Conservation (phyloP, 2,329 filamentous ascomycete genomes). For the Madurella fahalii region DNA sequence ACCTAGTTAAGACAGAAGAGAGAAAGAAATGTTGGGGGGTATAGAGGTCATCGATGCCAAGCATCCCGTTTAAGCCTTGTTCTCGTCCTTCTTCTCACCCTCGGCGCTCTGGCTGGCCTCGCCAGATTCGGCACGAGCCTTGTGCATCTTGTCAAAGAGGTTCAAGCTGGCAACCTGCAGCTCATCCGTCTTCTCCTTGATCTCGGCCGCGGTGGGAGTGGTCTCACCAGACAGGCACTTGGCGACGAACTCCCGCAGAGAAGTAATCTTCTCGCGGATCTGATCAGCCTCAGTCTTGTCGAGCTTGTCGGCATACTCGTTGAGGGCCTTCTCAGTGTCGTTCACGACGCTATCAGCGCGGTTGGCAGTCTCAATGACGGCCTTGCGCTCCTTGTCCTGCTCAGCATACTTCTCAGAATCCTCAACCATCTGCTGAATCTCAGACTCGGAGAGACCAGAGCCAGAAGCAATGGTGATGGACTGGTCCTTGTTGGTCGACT, state of each 20-base stretch:
- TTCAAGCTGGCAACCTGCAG: conserved; percentile 93
- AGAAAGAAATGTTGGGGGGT: conserved; percentile 27
- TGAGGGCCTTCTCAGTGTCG: conserved; percentile 97
- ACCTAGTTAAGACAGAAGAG: conserved; percentile 30
- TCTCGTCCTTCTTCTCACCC: conserved; percentile 23
- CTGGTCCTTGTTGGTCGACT: conserved; percentile 99
- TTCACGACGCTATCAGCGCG: conserved; percentile 92
- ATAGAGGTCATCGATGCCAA: conserved; percentile 20
- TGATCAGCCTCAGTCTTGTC: conserved; percentile 93
- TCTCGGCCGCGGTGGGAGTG: conserved; percentile 77
- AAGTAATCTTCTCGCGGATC: conserved; percentile 88
- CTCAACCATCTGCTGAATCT: conserved; percentile 97
- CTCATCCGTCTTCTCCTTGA: conserved; percentile 98
- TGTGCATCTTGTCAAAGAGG: conserved; percentile 99
- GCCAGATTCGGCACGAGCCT: conserved; percentile 70
- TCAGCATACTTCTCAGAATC: conserved; percentile 97
- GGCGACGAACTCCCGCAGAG: conserved; percentile 83
- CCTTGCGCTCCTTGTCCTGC: conserved; percentile 94
- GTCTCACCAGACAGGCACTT: conserved; percentile 94
- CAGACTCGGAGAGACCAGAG: conserved; percentile 88
- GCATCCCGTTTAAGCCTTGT: conserved; percentile 41
- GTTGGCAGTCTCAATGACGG: conserved; percentile 93
- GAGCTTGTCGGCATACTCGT: conserved; percentile 91
- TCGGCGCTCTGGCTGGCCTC: conserved; percentile 36
- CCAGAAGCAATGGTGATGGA: conserved; percentile 98